Evolutionary conservation across 2,329 filamentous ascomycete genomes (phyloP).

Genomic region (Pleoardoris graminearum): DNA sequence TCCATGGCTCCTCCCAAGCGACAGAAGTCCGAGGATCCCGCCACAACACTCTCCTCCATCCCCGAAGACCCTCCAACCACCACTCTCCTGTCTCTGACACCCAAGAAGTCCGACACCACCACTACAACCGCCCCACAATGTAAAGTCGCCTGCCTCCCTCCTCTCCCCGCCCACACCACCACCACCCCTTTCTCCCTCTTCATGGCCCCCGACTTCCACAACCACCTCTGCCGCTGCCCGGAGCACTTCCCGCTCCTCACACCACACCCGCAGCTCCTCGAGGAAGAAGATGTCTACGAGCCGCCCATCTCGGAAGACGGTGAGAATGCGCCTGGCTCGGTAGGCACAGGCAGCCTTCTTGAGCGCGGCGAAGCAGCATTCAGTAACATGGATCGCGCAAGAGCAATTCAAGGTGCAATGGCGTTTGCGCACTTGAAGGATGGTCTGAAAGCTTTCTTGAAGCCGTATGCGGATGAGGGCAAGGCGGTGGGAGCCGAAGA

Average conservation of each 20-base stretch:
- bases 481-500: conserved; percentile 89
- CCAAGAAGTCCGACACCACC: conserved; percentile 26
- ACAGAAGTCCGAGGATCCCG: conserved; percentile 41
- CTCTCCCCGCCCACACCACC: conserved; percentile 56
- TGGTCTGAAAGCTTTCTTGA: conserved; percentile 91
- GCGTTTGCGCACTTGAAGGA: conserved; percentile 96
- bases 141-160: conserved; percentile 64
- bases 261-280: conserved; percentile 77
- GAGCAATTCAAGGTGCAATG: conserved; percentile 94
- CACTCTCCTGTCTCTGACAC: conserved; percentile 27
- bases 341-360: conserved; percentile 79
- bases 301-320: conserved; percentile 72
- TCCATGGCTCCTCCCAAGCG: conserved; percentile 34
- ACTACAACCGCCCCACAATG: conserved; percentile 47
- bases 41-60: conserved; percentile 40
- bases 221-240: conserved; percentile 78
- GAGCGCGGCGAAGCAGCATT: conserved; percentile 92
- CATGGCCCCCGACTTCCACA: conserved; percentile 76
- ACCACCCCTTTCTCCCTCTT: conserved; percentile 76
- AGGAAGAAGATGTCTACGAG: conserved; percentile 93
- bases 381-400: conserved; percentile 87
- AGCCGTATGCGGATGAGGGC: conserved; percentile 91
- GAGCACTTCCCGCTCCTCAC: conserved; percentile 76
- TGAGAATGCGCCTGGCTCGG: conserved; percentile 59
- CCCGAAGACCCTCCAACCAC: conserved; percentile 24